These are phyloP conservation scores for Albophoma yamanashiensis DNA, from an alignment of 2,329 filamentous ascomycete genomes.

Conservation along the genomic window DNA sequence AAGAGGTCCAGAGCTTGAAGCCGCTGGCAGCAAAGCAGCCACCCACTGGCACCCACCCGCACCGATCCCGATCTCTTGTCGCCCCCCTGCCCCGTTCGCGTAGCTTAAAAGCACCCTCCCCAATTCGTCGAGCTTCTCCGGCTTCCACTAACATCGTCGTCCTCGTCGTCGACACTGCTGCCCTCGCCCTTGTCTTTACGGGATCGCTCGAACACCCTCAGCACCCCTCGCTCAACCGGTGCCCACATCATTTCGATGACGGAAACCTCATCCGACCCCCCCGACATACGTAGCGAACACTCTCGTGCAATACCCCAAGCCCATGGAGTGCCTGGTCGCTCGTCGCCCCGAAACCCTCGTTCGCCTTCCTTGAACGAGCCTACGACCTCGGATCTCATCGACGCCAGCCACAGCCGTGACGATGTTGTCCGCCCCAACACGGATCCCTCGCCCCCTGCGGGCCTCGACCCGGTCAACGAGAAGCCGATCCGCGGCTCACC, in stretches of 20 bases:
- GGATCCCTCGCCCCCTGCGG: conserved; percentile 2
- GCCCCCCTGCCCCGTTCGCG: not conserved
- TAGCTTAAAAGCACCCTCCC: not conserved
- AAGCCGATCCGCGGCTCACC: conserved; percentile 10
- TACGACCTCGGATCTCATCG: not conserved
- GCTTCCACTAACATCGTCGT: not conserved
- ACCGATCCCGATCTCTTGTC: not conserved
- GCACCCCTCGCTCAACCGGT: not conserved
- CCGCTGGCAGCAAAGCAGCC: not conserved
- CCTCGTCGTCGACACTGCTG: not conserved
- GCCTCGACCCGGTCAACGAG: conserved; percentile 5
- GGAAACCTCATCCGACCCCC: conserved; percentile 42
- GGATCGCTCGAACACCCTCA: not conserved
- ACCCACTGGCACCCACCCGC: not conserved
- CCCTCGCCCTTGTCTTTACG: not conserved
- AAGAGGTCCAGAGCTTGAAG: too few relatives aligned
- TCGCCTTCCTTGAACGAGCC: conserved; percentile 4
- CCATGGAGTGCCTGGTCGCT: conserved; percentile 36
- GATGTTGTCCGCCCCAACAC: conserved; percentile 1
- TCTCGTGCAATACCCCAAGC: conserved; percentile 43
- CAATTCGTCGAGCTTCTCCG: not conserved
- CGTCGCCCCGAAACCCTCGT: conserved; percentile 21
- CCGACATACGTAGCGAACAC: conserved; percentile 45
- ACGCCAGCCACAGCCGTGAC: not conserved
- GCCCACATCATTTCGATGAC: conserved; percentile 45